Conservation (phyloP, 495 filamentous ascomycete genomes). For the Monascus purpureus region DNA sequence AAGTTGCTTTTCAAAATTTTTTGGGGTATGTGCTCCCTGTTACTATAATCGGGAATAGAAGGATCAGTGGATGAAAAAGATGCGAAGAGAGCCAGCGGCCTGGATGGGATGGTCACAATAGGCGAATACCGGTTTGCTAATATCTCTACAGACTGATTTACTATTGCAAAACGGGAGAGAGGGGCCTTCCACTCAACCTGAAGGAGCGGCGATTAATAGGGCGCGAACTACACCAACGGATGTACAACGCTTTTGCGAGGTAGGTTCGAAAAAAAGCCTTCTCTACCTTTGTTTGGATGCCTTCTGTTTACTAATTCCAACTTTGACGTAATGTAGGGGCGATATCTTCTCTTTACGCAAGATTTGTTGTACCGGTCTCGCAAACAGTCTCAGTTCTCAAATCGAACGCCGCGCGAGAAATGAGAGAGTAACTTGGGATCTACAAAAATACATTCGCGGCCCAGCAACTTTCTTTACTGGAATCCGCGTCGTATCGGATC, state of each 20-base stretch:
- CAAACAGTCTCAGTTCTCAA: constrained; percentile 35
- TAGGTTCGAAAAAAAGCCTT: constrained; percentile 16
- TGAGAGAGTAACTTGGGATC: constrained; percentile 46
- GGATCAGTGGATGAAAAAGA: neutral
- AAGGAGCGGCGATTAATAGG: constrained; percentile 27
- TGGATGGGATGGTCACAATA: neutral
- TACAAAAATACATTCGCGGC: constrained; percentile 45
- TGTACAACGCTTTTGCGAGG: constrained; percentile 61
- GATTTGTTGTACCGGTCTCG: constrained; percentile 48
- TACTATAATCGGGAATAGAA: constrained; percentile 5
- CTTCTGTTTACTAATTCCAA: neutral
- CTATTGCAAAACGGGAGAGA: constrained; percentile 23
- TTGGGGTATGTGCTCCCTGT: constrained; percentile 19
- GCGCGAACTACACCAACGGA: constrained; percentile 44
- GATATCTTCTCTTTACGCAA: constrained; percentile 41
- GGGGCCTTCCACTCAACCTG: constrained; percentile 22
- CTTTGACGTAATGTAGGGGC: constrained; percentile 24
- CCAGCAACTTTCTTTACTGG: constrained; percentile 31
- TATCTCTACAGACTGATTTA: constrained; percentile 23
- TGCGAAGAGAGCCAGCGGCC: neutral
- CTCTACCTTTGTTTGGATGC: neutral
- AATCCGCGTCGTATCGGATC: constrained; percentile 44
- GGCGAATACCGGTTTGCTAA: constrained; percentile 9
- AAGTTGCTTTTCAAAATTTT: constrained; percentile 22
- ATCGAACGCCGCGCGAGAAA: constrained; percentile 40